Evolutionary conservation across 257 asterid species (phyloP), one percentile per base, ranked within the genome.

Genomic region (Nicotiana tabacum): DNA sequence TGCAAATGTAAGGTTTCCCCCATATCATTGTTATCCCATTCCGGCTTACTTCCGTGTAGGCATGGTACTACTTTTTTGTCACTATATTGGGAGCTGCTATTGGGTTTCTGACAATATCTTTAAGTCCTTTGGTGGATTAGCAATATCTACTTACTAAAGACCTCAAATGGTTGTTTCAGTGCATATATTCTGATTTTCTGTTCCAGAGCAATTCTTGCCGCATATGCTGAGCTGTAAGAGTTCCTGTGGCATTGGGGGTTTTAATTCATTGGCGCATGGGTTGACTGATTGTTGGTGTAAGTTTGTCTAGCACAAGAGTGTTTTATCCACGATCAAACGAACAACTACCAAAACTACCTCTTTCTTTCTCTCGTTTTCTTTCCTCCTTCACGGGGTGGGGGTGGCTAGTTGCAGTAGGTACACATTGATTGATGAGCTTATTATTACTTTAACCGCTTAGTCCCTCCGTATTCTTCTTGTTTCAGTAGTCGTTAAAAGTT

Each of bases 1-100:
- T 65, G 17, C 30, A 29, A 80, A 84, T 83, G 78, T 70, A 70
- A 70, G 58, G 58, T 57, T 39, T 70, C 58, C 12, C 51, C 43
- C 12, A 30, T n/a, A 70, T 43, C 78, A 11, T 70, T 10, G 58
- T 39, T 21, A 70, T 10, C 11, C 32, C 56, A 70, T 70, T 21
- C 58, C 33, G 3, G 33, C 57, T 70, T 39, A 57, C 58, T 70
- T 39, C 5, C 3, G 3, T n/a, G 18, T 70, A 39, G 78, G 58
- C 18, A 16, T 70, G n/a, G 43, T n/a, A 48, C 33, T 5, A 39
- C 30, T 39, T n/a, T 9, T 18, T 70, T 12, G 58, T 70, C 33
- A 39, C 21, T 70, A 43, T 69, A 18, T 69, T 39, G 33, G 33
- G 57, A 69, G 57, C 53, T 69, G 18, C 57, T 69, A n/a, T 39